A percentile compares a stretch with the other conserved stretches of the same genome.
Conservation (phyloP, 306 rosid species). For the Pachyrhizus erosus region DNA sequence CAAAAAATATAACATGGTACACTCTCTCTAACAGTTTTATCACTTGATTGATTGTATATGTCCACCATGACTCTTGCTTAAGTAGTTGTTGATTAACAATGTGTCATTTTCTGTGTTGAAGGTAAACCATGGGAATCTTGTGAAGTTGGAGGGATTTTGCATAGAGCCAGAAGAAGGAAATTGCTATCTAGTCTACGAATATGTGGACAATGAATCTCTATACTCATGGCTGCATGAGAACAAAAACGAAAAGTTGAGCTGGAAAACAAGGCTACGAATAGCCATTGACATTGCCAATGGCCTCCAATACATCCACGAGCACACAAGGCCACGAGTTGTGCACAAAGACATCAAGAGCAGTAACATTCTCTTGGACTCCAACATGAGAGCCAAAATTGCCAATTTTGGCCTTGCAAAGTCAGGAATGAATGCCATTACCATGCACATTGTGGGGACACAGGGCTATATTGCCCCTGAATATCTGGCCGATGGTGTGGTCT, state of each 20-base stretch:
- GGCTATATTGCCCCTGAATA: slow-evolving; percentile 96
- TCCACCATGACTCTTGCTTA: background rate
- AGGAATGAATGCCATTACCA: slow-evolving; percentile 91
- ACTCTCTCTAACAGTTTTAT: background rate
- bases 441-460: slow-evolving; percentile 97
- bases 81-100: slow-evolving; percentile 7
- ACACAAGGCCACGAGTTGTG: slow-evolving; percentile 91
- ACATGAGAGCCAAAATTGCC: slow-evolving; percentile 93
- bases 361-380: slow-evolving; percentile 83
- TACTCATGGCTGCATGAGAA: slow-evolving; percentile 74
- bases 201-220: slow-evolving; percentile 84
- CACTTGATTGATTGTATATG: background rate
- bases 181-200: slow-evolving; percentile 87
- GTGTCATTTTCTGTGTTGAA: slow-evolving; percentile 42
- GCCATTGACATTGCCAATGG: slow-evolving; percentile 93
- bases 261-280: slow-evolving; percentile 74
- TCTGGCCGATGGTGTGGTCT: slow-evolving; percentile 79
- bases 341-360: slow-evolving; percentile 96
- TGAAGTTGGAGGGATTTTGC: slow-evolving; percentile 95
- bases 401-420: slow-evolving; percentile 90
- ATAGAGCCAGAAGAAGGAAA: slow-evolving; percentile 69
- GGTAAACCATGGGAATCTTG: slow-evolving; percentile 97
- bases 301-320: slow-evolving; percentile 91
- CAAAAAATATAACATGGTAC: background rate
- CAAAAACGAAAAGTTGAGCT: slow-evolving; percentile 50